Evolutionary conservation across 805 yeast genomes (phyloP), one percentile per base, ranked within the genome.

Genomic region (Candida cerambycidarum): DNA sequence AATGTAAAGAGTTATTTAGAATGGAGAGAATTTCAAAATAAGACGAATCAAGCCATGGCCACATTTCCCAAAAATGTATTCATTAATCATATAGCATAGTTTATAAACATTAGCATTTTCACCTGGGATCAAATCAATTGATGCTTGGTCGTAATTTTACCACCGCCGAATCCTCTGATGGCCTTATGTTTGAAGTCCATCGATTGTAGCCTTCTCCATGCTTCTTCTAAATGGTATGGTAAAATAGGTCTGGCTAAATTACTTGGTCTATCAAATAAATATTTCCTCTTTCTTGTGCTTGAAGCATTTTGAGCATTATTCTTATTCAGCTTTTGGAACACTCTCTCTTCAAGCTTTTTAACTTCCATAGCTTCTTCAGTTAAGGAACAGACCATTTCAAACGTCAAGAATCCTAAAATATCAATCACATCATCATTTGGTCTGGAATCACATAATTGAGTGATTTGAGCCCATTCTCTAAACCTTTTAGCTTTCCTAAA

Each of bases 361-460:
- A 93, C 82, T 45, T 76, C 78, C 60, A 92, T 73, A 1, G 98
- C 98, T 54, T 83, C 86, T 63, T 92, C 98, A 0, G 99, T 93
- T 39, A 93, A 65, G 7, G 92, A 83, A 56, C 98, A 95, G 2
- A 93, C 99, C 61, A 92, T 89, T 62, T 93, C 99, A 69, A 93
- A 93, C 0, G 99, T 93, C 42, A 93, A 65, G 57, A 93, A 93
- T 19, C 99, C 99, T 25, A 93, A 68, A 29, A 92, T 93, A 69
- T 93, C 99, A 51, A 93, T 83, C 18, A 93, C 96, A 70, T 93
- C 99, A 63, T 93, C 99, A 58, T 86, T 87, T 1, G 98, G 96
- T 55, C 92, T 79, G 15, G 92, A 80, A 48, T 93, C 99, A 4
- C 95, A 83, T 31, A 93, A 67, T 41, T 80, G 83, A 0, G 88